Evolutionary conservation across 345 rosid species (phyloP).

Genomic region (Murraya koenigii): DNA sequence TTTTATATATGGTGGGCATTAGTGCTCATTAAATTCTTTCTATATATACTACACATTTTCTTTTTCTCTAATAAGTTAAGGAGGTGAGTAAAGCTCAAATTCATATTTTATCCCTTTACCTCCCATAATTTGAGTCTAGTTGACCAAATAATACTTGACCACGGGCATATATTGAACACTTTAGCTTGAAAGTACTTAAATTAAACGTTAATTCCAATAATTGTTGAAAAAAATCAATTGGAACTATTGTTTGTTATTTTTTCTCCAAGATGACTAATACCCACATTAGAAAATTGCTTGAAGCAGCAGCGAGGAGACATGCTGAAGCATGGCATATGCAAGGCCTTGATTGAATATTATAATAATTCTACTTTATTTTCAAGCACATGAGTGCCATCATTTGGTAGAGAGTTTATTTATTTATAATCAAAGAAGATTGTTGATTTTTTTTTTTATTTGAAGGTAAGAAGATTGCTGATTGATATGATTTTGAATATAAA

Average conservation of each 20-base stretch:
- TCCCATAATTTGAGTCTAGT: rapidly evolving
- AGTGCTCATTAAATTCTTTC: too few relatives aligned
- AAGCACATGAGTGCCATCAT: slow-evolving; percentile 47
- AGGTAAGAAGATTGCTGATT: background rate
- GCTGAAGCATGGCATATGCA: slow-evolving; percentile 22
- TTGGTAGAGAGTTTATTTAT: slow-evolving; percentile 17
- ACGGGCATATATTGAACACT: background rate
- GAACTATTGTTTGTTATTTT: background rate
- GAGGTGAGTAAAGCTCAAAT: too few relatives aligned
- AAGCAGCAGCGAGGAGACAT: slow-evolving; percentile 12
- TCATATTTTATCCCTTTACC: too few relatives aligned
- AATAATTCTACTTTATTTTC: slow-evolving; percentile 24
- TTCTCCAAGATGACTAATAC: background rate
- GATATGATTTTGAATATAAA: background rate
- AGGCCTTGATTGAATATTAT: slow-evolving; percentile 16
- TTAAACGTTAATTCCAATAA: background rate
- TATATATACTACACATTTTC: too few relatives aligned
- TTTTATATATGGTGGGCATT: too few relatives aligned
- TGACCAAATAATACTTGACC: too few relatives aligned
- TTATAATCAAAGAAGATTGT: background rate
- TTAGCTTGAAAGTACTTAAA: background rate
- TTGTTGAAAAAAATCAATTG: background rate
- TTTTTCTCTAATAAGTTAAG: too few relatives aligned
- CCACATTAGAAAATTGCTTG: background rate
- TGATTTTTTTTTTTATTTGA: too few relatives aligned